Base-by-base conservation (phyloP, 1,139 yeast species). In the Lodderomyces oxycetoniae region DNA sequence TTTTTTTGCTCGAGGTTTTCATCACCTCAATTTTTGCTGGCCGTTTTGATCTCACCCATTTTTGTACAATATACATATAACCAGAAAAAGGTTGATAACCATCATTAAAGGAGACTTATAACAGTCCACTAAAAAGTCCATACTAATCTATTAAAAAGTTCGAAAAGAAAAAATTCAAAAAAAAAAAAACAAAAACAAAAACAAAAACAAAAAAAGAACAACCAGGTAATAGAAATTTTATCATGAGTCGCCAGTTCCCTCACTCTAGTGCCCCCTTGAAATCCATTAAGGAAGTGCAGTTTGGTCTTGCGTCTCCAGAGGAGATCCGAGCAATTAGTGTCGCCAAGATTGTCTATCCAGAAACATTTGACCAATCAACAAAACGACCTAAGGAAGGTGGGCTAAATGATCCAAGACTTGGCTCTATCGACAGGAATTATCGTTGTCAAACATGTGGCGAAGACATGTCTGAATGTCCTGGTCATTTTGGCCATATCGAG, bases 371-470 rank as follows among this genome's bases (percentile, higher is more conserved):
- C 60, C 97, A 89, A 62, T 77, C 96, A 25, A 88, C 95, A 40
- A 85, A 84, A 55, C 81, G 86, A 46, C 97, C 97, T 31, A 79
- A 96, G 57, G 89, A 88, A 47, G 97, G 96, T 41, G 99, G 99
- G 42, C 71, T 93, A 46, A 89, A 89, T 56, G 98, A 93, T 57
- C 97, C 98, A 39, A 79, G 97, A 50, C 71, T 93, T 44, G 99
- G 99, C 35, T 86, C 97, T 8, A 91, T 91, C 49, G 99, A 93
- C 62, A 79, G 98, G 59, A 89, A 88, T 58, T 85, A 84, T 71
- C 86, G 87, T 66, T 91, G 99, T 71, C 97, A 89, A 68, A 91
- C 99, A 22, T 91, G 99, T 72, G 95, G 96, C 52, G 98, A 91
- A 61, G 96, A 93, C 53, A 91, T 91, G 96, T 87, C 93, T 40